Percentiles rank a stretch among this genome's conserved stretches.
Evolutionary conservation across 768 basidiomycete genomes (phyloP).

Genomic region (Steccherinum ochraceum): DNA sequence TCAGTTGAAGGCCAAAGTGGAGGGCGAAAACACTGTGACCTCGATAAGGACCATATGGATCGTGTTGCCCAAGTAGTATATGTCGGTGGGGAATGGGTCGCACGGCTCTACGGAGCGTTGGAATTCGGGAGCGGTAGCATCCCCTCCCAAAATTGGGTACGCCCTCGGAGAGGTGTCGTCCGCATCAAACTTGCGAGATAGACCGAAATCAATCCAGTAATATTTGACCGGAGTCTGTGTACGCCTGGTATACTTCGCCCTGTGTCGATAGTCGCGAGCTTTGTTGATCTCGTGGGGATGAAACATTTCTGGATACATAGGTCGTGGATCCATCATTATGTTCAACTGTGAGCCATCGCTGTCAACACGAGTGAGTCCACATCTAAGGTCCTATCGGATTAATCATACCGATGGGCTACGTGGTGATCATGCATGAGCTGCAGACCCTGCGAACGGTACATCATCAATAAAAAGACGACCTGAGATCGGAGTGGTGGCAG

Average conservation of each 20-base stretch:
- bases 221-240: slow-evolving; percentile 19
- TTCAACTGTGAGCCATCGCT: slow-evolving; percentile 8
- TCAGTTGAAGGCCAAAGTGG: not conserved
- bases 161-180: slow-evolving; percentile 20
- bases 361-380: not conserved
- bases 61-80: slow-evolving; percentile 29
- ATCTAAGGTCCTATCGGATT: not conserved
- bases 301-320: slow-evolving; percentile 6
- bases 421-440: slow-evolving; percentile 26
- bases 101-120: slow-evolving; percentile 4
- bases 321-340: slow-evolving; percentile 10
- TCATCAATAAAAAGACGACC: too few relatives aligned
- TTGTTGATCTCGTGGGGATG: not conserved
- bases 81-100: slow-evolving; percentile 28
- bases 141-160: slow-evolving; percentile 15
- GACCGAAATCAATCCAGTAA: slow-evolving; percentile 18
- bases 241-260: too few relatives aligned
- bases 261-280: too few relatives aligned
- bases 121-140: slow-evolving; percentile 20
- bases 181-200: slow-evolving; percentile 26
- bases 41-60: slow-evolving; percentile 21
- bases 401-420: slow-evolving; percentile 23
- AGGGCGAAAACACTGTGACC: slow-evolving; percentile 11
- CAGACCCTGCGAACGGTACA: slow-evolving; percentile 22
- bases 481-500: not conserved